phyloP scores from a whole-genome alignment of 2,329 filamentous ascomycete species.

The Torrubiellomyces zombiae region DNA sequence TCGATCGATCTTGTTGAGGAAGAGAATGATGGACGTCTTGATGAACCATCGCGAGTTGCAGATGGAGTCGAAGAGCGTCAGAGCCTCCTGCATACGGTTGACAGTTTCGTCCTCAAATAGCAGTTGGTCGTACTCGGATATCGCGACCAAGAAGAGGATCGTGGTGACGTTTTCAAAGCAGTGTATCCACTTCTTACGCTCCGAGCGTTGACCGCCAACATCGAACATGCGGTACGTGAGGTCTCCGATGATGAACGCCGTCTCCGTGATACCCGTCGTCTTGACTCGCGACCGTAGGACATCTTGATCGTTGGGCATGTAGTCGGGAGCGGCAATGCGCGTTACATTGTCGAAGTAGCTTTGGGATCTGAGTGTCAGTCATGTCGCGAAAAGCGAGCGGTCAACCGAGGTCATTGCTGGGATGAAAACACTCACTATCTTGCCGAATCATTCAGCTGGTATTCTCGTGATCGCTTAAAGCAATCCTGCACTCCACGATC shows the following conservation, averaged over 20 bases:
- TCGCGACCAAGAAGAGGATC: slow-evolving; percentile 90
- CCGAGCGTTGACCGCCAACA: slow-evolving; percentile 78
- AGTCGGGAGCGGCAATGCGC: slow-evolving; percentile 78
- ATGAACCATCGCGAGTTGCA: slow-evolving; percentile 85
- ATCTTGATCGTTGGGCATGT: slow-evolving; percentile 92
- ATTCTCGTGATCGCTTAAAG: slow-evolving; percentile 89
- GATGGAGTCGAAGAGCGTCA: slow-evolving; percentile 76
- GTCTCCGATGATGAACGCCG: slow-evolving; percentile 78
- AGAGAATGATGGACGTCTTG: slow-evolving; percentile 75
- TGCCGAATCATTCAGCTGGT: slow-evolving; percentile 90
- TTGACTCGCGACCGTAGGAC: slow-evolving; percentile 77
- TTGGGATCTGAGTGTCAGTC: too few relatives aligned
- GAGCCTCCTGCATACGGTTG: slow-evolving; percentile 83
- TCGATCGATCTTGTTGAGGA: slow-evolving; percentile 80
- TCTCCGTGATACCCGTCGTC: slow-evolving; percentile 93
- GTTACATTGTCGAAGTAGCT: slow-evolving; percentile 95
- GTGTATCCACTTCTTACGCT: slow-evolving; percentile 96
- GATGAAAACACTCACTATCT: slow-evolving; percentile 50
- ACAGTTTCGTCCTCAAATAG: slow-evolving; percentile 93
- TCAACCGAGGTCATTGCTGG: neutral
- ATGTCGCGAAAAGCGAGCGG: neutral
- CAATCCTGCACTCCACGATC: slow-evolving; percentile 86
- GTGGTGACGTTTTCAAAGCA: slow-evolving; percentile 96
- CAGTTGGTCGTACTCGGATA: slow-evolving; percentile 92
- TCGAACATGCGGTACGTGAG: slow-evolving; percentile 96